phyloP scores from a whole-genome alignment of 345 rosid species.

The Toxicodendron radicans region DNA sequence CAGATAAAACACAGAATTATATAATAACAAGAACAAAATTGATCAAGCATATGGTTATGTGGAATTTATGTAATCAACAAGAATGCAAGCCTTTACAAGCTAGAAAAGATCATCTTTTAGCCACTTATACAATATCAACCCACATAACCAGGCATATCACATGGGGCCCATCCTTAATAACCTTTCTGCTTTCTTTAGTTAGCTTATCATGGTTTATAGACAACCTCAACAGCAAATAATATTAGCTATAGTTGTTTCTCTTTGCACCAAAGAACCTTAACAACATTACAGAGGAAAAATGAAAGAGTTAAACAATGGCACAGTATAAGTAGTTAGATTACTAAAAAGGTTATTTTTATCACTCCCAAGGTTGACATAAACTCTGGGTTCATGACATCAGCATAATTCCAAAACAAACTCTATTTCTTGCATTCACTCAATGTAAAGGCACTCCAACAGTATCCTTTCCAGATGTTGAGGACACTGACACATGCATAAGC shows the following conservation, averaged over 20 bases:
- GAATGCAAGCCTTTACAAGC: background rate
- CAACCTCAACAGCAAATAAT: background rate
- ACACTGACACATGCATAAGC: background rate
- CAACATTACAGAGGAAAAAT: background rate
- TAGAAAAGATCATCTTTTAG: background rate
- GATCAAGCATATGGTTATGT: too few relatives aligned
- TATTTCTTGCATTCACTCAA: background rate
- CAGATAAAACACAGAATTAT: background rate
- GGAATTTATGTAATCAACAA: background rate
- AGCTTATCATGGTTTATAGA: background rate
- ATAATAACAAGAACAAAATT: too few relatives aligned
- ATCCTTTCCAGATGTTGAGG: background rate
- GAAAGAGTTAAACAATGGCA: background rate
- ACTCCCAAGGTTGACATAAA: background rate
- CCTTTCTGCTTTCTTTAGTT: background rate
- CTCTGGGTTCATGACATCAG: background rate
- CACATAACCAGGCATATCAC: background rate
- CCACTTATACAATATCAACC: background rate
- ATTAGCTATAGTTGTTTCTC: background rate
- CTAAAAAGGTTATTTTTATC: background rate
- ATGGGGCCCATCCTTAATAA: too few relatives aligned
- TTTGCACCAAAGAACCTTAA: background rate
- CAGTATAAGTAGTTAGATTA: background rate
- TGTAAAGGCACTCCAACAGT: background rate
- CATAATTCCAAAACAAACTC: background rate